Conservation (phyloP, 1,139 yeast genomes). For the Pneumocystis canis region DNA sequence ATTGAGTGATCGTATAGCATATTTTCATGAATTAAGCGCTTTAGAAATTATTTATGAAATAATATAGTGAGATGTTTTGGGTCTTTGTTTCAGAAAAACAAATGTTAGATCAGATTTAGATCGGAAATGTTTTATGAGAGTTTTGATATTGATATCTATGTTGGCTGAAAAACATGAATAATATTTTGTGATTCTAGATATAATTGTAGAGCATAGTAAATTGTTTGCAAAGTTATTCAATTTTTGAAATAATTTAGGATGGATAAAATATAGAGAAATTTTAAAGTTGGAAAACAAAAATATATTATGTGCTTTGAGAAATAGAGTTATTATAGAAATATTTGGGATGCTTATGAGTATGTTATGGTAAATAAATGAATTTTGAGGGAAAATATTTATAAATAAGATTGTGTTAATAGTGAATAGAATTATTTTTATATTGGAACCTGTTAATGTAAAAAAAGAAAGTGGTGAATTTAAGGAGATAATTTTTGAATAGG, state of each 20-base stretch:
- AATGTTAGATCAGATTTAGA: slow-evolving; percentile 80
- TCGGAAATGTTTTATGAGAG: slow-evolving; percentile 87
- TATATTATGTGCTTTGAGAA: slow-evolving; percentile 91
- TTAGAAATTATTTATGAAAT: slow-evolving; percentile 72
- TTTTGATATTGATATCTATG: slow-evolving; percentile 62
- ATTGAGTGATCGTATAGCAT: slow-evolving; percentile 59
- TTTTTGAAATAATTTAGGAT: slow-evolving; percentile 25
- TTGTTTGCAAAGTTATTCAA: background rate
- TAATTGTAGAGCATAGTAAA: slow-evolving; percentile 87
- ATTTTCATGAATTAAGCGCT: slow-evolving; percentile 51
- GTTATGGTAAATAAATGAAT: slow-evolving; percentile 57
- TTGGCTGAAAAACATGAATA: slow-evolving; percentile 83
- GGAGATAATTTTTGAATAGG: slow-evolving; percentile 51
- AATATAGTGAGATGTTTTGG: slow-evolving; percentile 69
- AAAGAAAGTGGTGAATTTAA: slow-evolving; percentile 47
- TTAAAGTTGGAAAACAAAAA: slow-evolving; percentile 71
- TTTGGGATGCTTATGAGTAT: slow-evolving; percentile 77
- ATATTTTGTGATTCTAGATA: slow-evolving; percentile 81
- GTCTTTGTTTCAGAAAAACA: slow-evolving; percentile 81
- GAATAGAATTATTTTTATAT: background rate
- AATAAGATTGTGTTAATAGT: slow-evolving; percentile 26
- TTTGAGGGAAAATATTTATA: slow-evolving; percentile 43
- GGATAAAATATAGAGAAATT: slow-evolving; percentile 98
- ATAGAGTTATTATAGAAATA: slow-evolving; percentile 91
- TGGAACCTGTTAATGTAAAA: background rate